Evolutionary conservation across 176 grass and related monocot genomes (phyloP).

Genomic region (Chrysopogon serrulatus): DNA sequence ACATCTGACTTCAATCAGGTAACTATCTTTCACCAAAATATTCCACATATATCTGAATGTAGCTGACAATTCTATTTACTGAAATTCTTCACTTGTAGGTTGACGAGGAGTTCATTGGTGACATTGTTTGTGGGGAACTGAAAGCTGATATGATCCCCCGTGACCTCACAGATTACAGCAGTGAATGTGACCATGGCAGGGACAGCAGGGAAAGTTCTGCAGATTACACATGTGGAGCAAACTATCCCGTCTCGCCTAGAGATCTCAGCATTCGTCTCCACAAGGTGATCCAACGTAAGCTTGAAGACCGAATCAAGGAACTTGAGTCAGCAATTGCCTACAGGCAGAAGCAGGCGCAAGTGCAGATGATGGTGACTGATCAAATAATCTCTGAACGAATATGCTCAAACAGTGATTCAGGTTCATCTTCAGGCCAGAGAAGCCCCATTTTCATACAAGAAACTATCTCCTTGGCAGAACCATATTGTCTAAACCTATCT

Average conservation of each 20-base stretch:
- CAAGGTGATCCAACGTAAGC: conserved; percentile 67
- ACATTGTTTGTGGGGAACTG: conserved; percentile 72
- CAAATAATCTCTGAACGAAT: conserved; percentile 46
- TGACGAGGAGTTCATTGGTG: conserved; percentile 57
- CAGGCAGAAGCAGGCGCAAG: conserved; percentile 51
- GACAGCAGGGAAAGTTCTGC: conserved; percentile 52
- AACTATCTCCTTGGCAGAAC: conserved; percentile 37
- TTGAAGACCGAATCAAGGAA: conserved; percentile 74
- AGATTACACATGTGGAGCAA: conserved; percentile 30
- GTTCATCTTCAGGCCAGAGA: conserved; percentile 60
- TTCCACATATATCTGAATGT: conserved; percentile 7
- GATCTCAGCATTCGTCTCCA: conserved; percentile 84
- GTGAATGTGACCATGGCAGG: conserved; percentile 38
- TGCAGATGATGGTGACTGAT: conserved; percentile 41
- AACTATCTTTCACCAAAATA: conserved; percentile 12
- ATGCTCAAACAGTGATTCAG: conserved; percentile 70
- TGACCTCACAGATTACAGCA: conserved; percentile 30
- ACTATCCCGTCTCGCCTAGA: conserved; percentile 72
- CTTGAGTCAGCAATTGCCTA: conserved; percentile 67
- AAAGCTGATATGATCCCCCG: conserved; percentile 44
- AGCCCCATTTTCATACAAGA: conserved; percentile 48
- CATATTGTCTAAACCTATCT: conserved; percentile 68
- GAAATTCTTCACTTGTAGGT: conserved; percentile 37
- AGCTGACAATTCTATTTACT: conserved; percentile 12
- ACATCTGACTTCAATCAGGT: conserved; percentile 53